Base-by-base conservation (phyloP, 352 stramenopile species). In the Hyphochytrium catenoides region DNA sequence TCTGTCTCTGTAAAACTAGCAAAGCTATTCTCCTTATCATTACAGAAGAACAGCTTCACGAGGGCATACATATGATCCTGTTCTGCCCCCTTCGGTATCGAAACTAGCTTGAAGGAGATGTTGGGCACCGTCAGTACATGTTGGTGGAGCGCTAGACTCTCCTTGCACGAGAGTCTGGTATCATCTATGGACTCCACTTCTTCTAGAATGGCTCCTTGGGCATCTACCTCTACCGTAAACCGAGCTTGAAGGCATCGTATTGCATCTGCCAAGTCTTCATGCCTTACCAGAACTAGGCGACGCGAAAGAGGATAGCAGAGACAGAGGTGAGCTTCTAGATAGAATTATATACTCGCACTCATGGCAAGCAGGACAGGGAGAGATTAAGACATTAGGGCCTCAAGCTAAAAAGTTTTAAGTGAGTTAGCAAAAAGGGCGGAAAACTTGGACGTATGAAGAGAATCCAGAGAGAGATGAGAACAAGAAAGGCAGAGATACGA, bases 1-100 rank as follows among this genome's bases (percentile, higher is more conserved):
- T 51, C 58, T 1, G 58, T 66, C 35, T 70, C 60, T 24, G 57
- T 70, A 37, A 66, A 70, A 27, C 56, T 68, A 15, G 68, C 40
- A 27, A 73, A 73, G 2, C 51, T n/a, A 25, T 56, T 50, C 8
- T 46, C 26, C 26, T 30, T 30, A 15, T 12, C 26, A 30, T 30
- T 12, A 15, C 26, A 12, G 24, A 73, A 73, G 14, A 73, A 43
- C 32, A 73, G 35, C 20, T 58, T 46, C 26, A 73, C 54, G 5
- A 73, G 52, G 4, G 41, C 44, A 40, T 57, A 73, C 57, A 73
- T 58, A 36, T 73, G 60, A 16, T 49, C 49, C 3, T 50, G 35
- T 24, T 70, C 46, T 15, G 51, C 56, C 1, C 37, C 48, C 20
- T 52, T 55, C 32, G 59, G 51, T 12, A 73, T 50, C 36, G 70